Conservation (phyloP, 352 stramenopile species). For the Discostella stelligera region DNA sequence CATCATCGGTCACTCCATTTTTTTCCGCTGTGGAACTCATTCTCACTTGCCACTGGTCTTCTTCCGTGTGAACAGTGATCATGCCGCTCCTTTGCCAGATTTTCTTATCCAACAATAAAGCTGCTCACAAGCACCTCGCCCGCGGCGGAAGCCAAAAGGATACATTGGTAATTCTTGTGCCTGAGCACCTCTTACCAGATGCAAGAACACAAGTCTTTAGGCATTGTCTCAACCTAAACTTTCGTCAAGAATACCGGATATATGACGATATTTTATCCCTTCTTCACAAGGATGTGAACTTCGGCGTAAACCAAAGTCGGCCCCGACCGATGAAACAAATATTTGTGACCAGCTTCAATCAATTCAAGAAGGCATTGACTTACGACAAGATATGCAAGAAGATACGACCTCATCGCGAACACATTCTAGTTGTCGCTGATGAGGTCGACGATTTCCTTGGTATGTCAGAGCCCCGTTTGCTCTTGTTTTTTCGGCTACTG, state of each 20-base stretch:
- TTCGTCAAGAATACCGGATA: slow-evolving; percentile 58
- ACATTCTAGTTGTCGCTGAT: slow-evolving; percentile 63
- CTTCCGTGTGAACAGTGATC: slow-evolving; percentile 39
- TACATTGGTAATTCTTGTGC: slow-evolving; percentile 62
- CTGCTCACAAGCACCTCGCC: slow-evolving; percentile 50
- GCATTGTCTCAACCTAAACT: slow-evolving; percentile 68
- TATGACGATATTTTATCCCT: slow-evolving; percentile 68
- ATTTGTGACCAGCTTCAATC: slow-evolving; percentile 72
- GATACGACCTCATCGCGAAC: slow-evolving; percentile 43
- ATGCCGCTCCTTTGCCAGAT: slow-evolving; percentile 64
- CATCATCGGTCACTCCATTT: not conserved
- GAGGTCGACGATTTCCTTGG: slow-evolving; percentile 67
- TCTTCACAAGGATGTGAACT: slow-evolving; percentile 46
- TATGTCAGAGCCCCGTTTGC: slow-evolving; percentile 11
- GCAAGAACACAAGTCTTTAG: slow-evolving; percentile 56
- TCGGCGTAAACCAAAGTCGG: slow-evolving; percentile 19
- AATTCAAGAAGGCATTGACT: slow-evolving; percentile 74
- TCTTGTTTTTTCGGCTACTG: not conserved
- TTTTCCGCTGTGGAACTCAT: not conserved
- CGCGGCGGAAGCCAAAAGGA: slow-evolving; percentile 57
- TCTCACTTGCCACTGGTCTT: not conserved
- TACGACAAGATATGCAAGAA: slow-evolving; percentile 70
- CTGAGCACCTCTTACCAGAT: slow-evolving; percentile 64
- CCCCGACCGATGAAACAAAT: slow-evolving; percentile 50
- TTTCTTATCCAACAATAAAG: slow-evolving; percentile 58